Evolutionary conservation across 2,329 filamentous ascomycete species (phyloP), one percentile per base, ranked within the genome.

Genomic region (Microcera coccophila): DNA sequence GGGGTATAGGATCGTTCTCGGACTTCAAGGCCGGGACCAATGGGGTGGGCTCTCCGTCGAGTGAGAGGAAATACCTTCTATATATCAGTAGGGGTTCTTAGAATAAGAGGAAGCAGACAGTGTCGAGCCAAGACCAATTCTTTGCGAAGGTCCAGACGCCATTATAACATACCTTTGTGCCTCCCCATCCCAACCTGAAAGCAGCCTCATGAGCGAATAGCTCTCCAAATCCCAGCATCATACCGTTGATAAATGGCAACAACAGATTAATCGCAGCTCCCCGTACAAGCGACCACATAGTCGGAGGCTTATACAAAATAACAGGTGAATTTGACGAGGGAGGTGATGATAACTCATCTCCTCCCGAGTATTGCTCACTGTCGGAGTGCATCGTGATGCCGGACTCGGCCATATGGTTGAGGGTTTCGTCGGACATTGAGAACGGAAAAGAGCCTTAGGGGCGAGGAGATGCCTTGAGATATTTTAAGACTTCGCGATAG

Each of bases 211-310:
- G 93, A 41, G 93, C 93, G 66, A 98, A 91, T 39, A 98, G 71
- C 71, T 98, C 93, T 55, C 93, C 93, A 61, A 98, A 96, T 2
- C 93, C 93, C 60, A 98, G 71, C 93, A 98, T 98, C 74, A 98
- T 79, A 36, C 93, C 93, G 69, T 98, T 98, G 61, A 98, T 81
- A 60, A 98, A 98, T 0, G 93, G 93, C 16, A 98, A 70, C 1
- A 98, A 60, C n/a, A 98, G 73, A 65, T 98, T 98, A 69, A 98
- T 98, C 5, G 90, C 90, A 14, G 90, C 88, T 28, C 93, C 89
- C 42, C 91, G 82, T 41, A 96, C 54, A 49, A 98, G 66, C 9
- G 87, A 82, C 87, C 88, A 95, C 34, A 94, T 59, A 0, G 90
- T 94, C 3, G 93, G 90, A 3, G 90, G 89, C 52, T 82, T 82